Evolutionary conservation across 2,329 filamentous ascomycete genomes (phyloP), one percentile per base, ranked within the genome.

Genomic region (Bipolaris gigantea): DNA sequence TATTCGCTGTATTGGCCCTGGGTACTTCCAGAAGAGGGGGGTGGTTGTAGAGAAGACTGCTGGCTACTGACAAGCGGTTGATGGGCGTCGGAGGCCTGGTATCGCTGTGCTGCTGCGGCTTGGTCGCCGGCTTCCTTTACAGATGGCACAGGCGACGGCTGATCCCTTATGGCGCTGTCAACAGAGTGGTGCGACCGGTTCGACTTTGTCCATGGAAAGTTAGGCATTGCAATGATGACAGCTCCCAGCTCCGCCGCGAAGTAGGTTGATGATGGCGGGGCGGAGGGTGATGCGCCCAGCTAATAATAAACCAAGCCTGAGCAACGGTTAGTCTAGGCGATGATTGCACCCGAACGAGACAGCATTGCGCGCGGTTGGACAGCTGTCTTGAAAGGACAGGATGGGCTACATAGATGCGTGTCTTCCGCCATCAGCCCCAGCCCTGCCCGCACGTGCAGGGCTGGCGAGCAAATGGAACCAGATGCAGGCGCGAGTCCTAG

Each of bases 181-280:
- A 74, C 67, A 43, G 73, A 73, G 40, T 67, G 65, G 59, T 75
- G 71, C 64, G 73, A 73, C 54, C 66, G 65, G 41, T 74, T 74
- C 65, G 68, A 68, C 71, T 74, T 75, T 56, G 62, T 64, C 72
- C 67, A 74, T 40, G 70, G 67, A 49, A 71, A 67, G 50, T 70
- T 68, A 64, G 71, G 70, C 73, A 75, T 75, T 53, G 66, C 71
- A 72, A 65, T 50, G 59, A 59, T 55, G 53, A 55, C 57, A 60
- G 57, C 61, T 57, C 51, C 54, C 47, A 55, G 55, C 63, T 63
- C 59, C 63, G 56, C 59, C 51, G 44, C 43, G 59, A 51, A 55
- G 59, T 57, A 62, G 52, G 51, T 46, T 50, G 56, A 54, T 54
- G 63, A 62, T 56, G 57, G 56, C 61, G 59, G 62, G 62, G 62